Evolutionary conservation across 495 filamentous ascomycete genomes (phyloP), one percentile per base, ranked within the genome.

Genomic region (Echria macrotheca): DNA sequence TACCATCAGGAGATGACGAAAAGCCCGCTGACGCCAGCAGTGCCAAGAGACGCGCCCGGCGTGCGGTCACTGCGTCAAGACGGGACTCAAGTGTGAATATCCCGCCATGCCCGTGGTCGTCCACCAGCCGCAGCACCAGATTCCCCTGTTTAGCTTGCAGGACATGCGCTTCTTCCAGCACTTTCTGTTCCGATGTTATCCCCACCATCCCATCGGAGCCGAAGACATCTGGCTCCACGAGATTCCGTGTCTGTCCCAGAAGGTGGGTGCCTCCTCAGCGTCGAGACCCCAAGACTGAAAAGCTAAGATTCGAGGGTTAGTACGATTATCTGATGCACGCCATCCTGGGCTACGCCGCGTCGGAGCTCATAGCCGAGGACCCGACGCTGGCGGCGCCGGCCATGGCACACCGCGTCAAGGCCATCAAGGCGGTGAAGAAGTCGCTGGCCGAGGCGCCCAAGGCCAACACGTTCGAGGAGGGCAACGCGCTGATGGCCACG

Each of bases 161-260:
- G 80, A 83, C 59, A 76, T 84, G 61, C 72, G 79, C 41, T 75
- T 82, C 53, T 83, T 83, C 60, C 78, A 84, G 60, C 76, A 82
- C 52, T 82, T 84, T 45, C 63, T 83, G 18, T 49, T 74, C 15
- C 63, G 58, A 7, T 80, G 78, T 46, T 75, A 78, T 49, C 81
- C 80, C 4, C 73, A 81, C 61, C 75, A 83, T 24, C 80, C 80
- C 0, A 60, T 82, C 39, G 77, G 77, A 21, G 72, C 74, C 39
- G 79, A 83, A 49, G 57, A 61, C 8, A 61, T 77, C 21, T 85
- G 80, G 80, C 72, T 69, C 12, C 79, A 79, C 25, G 70, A 77
- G 31, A 64, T 85, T 18, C 78, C 81, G 0, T 73, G 72, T 38
- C 67, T 82, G 33, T 70, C 73, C 0, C 71, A 82, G 42, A 74